Evolutionary conservation across 768 basidiomycete species (phyloP), one percentile per base, ranked within the genome.

Genomic region (Suillus decipiens): DNA sequence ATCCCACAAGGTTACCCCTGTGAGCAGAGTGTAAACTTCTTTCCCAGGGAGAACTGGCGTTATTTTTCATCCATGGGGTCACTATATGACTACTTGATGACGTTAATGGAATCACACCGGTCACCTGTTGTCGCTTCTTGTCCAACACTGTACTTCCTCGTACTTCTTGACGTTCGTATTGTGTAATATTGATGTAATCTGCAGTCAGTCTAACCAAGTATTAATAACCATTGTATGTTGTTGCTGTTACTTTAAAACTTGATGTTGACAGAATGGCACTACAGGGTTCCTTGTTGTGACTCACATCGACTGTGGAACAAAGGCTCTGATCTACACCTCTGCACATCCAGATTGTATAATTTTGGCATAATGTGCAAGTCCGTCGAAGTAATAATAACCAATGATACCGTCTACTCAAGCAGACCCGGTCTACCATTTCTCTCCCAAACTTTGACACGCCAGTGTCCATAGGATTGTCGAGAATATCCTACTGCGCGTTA

Each of bases 401-500:
- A 22, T 2, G 31, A 53, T 12, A 33, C 5, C 2, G 17, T 33
- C 28, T 31, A 8, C 51, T 53, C 19, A 33, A 33, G 51, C 51
- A n/a, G 51, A 53, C 31, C 51, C 33, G 31, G 6, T 31, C 10
- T 9, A 31, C 31, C 10, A 33, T 5, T 19, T 53, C 50, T 53
- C 31, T 33, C 19, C 19, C 51, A 53, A 53, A 53, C 31, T 53
- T 15, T 11, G 51, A 53, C 17, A 19, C 31, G 31, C 51, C 12
- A n/a, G 10, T 33, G 19, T 33, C 10, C 17, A 33, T 33, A 2
- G 10, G 10, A 19, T 10, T 19, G 33, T 53, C 31, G 12, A 33
- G 31, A 2, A 53, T 34, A 19, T 34, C 19, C 33, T 34, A 53
- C 51, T 33, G 33, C 51, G 19, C 19, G 65, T 84, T 84, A 67